Conservation (phyloP, 1,284 basidiomycete genomes). For the Boletus holoroseus region DNA sequence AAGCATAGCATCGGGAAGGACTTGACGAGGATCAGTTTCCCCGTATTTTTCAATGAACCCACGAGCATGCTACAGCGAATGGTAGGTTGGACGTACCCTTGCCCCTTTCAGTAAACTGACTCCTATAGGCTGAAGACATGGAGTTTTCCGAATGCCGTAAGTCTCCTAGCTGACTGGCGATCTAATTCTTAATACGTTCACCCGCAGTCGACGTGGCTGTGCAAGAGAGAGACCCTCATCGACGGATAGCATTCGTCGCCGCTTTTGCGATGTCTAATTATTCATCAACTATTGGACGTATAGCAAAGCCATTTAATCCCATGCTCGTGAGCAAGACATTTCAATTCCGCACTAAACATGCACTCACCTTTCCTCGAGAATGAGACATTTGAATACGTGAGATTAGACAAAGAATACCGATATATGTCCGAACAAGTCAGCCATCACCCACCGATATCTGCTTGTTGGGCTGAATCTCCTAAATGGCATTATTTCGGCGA, state of each 20-base stretch:
- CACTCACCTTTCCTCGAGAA: constrained; percentile 34
- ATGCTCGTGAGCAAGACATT: constrained; percentile 58
- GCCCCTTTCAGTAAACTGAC: constrained; percentile 2
- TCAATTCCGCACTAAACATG: background rate
- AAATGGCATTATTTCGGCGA: constrained; percentile 91
- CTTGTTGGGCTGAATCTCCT: constrained; percentile 90
- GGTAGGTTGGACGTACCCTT: constrained; percentile 38
- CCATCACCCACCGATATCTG: constrained; percentile 96
- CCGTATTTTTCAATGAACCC: constrained; percentile 94
- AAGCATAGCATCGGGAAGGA: constrained; percentile 98
- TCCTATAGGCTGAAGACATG: constrained; percentile 81
- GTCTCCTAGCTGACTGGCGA: constrained; percentile 27
- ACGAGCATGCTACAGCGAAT: constrained; percentile 92
- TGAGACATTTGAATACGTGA: constrained; percentile 94
- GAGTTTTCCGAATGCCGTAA: constrained; percentile 89
- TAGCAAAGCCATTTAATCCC: constrained; percentile 94
- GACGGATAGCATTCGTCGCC: constrained; percentile 88
- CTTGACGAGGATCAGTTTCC: constrained; percentile 92
- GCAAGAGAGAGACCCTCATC: constrained; percentile 70
- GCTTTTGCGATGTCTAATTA: constrained; percentile 99
- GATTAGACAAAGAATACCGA: constrained; percentile 82
- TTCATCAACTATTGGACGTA: constrained; percentile 89
- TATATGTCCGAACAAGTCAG: constrained; percentile 95
- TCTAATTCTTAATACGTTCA: constrained; percentile 2
- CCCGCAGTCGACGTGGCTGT: constrained; percentile 77